A percentile compares a stretch with the other conserved stretches of the same genome.
phyloP scores from a whole-genome alignment of 179 eudicot species.

The Spinacia oleracea region DNA sequence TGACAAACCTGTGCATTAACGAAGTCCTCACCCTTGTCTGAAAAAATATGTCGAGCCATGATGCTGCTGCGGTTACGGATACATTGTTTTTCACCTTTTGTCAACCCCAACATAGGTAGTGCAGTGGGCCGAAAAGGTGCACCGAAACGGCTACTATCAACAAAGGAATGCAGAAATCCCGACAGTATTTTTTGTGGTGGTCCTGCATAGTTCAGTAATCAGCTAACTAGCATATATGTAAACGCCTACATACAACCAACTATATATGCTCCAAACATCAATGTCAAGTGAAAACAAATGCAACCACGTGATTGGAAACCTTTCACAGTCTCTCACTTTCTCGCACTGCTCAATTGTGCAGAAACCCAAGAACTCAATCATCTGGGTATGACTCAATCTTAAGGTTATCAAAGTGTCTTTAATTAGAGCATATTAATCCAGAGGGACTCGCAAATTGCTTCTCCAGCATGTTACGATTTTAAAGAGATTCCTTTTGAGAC shows the following conservation, averaged over 20 bases:
- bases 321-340: too few relatives aligned
- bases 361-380: too few relatives aligned
- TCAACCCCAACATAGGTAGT: slow-evolving; percentile 85
- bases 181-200: slow-evolving; percentile 93
- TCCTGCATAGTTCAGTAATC: slow-evolving; percentile 48
- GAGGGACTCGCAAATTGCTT: too few relatives aligned
- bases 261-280: neutral
- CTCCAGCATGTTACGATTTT: too few relatives aligned
- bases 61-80: slow-evolving; percentile 94
- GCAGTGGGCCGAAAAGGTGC: slow-evolving; percentile 71
- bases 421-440: too few relatives aligned
- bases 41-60: slow-evolving; percentile 93
- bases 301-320: too few relatives aligned
- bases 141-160: slow-evolving; percentile 68
- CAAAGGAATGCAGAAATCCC: slow-evolving; percentile 88
- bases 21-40: slow-evolving; percentile 91
- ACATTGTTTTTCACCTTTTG: slow-evolving; percentile 90
- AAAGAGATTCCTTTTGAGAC: too few relatives aligned
- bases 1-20: slow-evolving; percentile 75
- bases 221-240: neutral
- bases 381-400: too few relatives aligned
- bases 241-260: neutral
- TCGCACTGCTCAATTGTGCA: too few relatives aligned
- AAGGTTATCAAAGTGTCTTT: too few relatives aligned
- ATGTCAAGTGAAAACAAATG: neutral